Percentiles rank a stretch among this genome's conserved stretches.
Conservation (phyloP, 1,284 basidiomycete genomes). For the Veloboletus limbatus region DNA sequence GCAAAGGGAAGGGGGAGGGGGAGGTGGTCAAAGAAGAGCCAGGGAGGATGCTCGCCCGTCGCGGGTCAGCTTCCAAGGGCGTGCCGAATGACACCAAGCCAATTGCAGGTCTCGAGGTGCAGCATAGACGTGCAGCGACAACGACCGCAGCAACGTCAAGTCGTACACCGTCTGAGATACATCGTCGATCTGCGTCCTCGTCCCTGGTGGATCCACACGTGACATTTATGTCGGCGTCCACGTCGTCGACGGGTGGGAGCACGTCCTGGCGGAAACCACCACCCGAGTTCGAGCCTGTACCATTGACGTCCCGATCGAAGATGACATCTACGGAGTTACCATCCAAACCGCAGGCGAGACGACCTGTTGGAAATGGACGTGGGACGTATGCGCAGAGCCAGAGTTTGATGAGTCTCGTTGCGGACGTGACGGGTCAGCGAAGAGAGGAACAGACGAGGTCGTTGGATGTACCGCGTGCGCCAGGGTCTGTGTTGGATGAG, state of each 20-base stretch:
- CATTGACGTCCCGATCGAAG: neutral
- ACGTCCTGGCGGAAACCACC: slow-evolving; percentile 19
- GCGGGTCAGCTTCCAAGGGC: neutral
- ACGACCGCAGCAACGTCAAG: neutral
- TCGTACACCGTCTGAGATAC: neutral
- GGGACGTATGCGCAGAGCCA: slow-evolving; percentile 15
- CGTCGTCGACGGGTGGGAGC: neutral
- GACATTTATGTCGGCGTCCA: neutral
- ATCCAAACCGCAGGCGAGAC: slow-evolving; percentile 3
- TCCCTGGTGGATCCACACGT: slow-evolving; percentile 6
- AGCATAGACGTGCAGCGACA: slow-evolving; percentile 14
- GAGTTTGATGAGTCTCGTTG: slow-evolving; percentile 68
- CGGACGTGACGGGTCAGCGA: slow-evolving; percentile 49
- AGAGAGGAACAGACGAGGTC: slow-evolving; percentile 24
- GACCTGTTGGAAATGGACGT: slow-evolving; percentile 8
- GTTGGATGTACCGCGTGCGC: slow-evolving; percentile 39
- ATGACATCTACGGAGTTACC: too few relatives aligned
- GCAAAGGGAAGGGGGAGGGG: neutral
- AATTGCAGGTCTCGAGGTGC: neutral
- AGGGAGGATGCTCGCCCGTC: neutral
- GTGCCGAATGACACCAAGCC: too few relatives aligned
- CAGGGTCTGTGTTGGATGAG: slow-evolving; percentile 37
- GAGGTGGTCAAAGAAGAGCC: neutral
- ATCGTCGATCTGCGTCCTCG: slow-evolving; percentile 20
- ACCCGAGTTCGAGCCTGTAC: neutral